Base-by-base conservation (phyloP, 768 basidiomycete genomes). In the Pisolithus marmoratus region DNA sequence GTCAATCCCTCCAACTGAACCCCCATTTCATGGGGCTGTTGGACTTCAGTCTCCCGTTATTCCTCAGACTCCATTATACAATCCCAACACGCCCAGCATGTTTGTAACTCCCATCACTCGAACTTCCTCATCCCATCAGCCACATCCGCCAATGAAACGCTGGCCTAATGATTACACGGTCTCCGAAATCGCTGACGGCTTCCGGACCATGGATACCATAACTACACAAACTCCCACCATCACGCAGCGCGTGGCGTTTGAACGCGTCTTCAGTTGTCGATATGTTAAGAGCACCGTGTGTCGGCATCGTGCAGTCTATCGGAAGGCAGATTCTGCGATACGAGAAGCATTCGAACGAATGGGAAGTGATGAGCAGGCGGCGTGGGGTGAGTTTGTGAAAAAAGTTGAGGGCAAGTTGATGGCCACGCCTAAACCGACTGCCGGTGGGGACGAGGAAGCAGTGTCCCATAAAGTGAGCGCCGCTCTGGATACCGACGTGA, bases 141-240 rank as follows among this genome's bases (percentile, higher is more conserved):
- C 82, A 0, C 82, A 83, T 56, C 81, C 83, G 2, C 82, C 83
- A 2, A 70, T 84, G 26, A 86, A 85, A 61, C 79, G 83, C 14
- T 87, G 85, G 85, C 85, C 85, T 34, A 85, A 86, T 60, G 85
- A 87, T 67, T 85, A 84, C 63, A 82, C 81, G 8, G 85, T 87
- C 20, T 75, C 74, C 46, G 84, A 87, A 62, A 72, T 87, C 51
- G 76, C 83, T 1, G 61, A 65, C 1, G 85, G 85, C 2, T 85
- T 87, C 63, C 74, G 71, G 36, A 67, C 76, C 38, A 78, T 77
- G 72, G 72, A 75, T 49, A 19, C 50, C n/a, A 56, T 75, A 38
- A 67, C 69, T 8, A 56, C 60, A 0, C 60, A 67, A 47, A 62
- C 60, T 52, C 38, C 75, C 67, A 56, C 72, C 64, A 72, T 80